Conservation (phyloP, 2,329 filamentous ascomycete genomes). For the Kalmusia sp. region DNA sequence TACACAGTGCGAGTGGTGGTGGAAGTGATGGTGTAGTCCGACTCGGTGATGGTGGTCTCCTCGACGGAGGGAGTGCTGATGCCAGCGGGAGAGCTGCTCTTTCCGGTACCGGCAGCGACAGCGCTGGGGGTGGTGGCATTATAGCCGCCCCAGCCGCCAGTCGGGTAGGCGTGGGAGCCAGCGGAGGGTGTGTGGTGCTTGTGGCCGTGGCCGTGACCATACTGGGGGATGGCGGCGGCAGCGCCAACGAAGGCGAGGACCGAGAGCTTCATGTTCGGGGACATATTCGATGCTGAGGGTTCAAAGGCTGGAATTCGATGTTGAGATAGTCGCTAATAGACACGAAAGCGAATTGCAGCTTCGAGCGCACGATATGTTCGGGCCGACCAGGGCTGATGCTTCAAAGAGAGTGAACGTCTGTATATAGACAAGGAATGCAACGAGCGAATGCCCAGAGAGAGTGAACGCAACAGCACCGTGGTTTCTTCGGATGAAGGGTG, state of each 20-base stretch:
- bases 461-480: conserved; percentile 43
- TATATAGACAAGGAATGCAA: conserved; percentile 44
- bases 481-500: conserved; percentile 29
- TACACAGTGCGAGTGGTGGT: conserved; percentile 38
- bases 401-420: conserved; percentile 42
- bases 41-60: conserved; percentile 32
- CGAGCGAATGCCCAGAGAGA: conserved; percentile 53
- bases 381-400: conserved; percentile 54
- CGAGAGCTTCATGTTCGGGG: conserved; percentile 47
- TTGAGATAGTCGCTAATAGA: conserved; percentile 15
- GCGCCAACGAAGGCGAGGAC: conserved; percentile 52
- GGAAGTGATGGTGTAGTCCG: conserved; percentile 31
- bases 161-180: conserved; percentile 37
- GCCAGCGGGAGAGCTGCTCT: conserved; percentile 21
- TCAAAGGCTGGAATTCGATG: conserved; percentile 2
- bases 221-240: conserved; percentile 45
- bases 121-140: conserved; percentile 28
- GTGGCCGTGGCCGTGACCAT: conserved; percentile 39
- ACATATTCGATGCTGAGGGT: conserved; percentile 30
- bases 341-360: conserved; percentile 39
- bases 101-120: conserved; percentile 26
- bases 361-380: conserved; percentile 45
- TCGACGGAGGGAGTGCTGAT: conserved; percentile 20
- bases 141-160: conserved; percentile 37
- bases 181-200: conserved; percentile 18